Conservation (phyloP, 1,284 basidiomycete species). For the Sphaerobolus stellatus region DNA sequence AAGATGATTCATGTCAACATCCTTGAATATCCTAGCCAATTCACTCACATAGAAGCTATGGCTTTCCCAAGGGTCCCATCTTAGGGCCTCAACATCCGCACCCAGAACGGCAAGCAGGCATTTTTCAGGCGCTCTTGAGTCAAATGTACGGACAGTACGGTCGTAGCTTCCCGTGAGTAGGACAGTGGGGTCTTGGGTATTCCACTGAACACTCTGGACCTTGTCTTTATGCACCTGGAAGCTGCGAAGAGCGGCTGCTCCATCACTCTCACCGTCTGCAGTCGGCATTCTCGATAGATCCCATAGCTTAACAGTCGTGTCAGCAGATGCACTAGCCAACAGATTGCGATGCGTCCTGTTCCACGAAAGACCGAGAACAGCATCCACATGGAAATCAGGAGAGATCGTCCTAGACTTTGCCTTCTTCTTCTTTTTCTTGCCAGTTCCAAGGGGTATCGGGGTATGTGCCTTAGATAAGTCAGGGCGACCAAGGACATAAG, state of each 20-base stretch:
- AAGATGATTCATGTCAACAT: constrained; percentile 9
- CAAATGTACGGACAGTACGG: constrained; percentile 90
- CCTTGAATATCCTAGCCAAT: constrained; percentile 6
- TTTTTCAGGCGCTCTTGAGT: constrained; percentile 79
- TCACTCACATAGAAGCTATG: constrained; percentile 81
- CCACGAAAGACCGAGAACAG: constrained; percentile 91
- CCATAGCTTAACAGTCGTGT: constrained; percentile 97
- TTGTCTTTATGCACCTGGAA: constrained; percentile 93
- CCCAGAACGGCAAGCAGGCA: constrained; percentile 80
- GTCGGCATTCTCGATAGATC: constrained; percentile 79
- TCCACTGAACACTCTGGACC: constrained; percentile 98
- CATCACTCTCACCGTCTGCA: constrained; percentile 41
- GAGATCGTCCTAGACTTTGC: constrained; percentile 69
- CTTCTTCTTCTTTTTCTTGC: constrained; percentile 95
- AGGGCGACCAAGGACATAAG: constrained; percentile 86
- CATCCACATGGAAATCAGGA: constrained; percentile 86
- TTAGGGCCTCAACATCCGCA: constrained; percentile 89
- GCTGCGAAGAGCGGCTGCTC: constrained; percentile 73
- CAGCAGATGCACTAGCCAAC: constrained; percentile 90
- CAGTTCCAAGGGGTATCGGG: constrained; percentile 75
- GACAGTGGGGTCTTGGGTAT: constrained; percentile 81
- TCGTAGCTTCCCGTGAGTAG: constrained; percentile 94
- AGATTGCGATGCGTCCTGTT: constrained; percentile 87
- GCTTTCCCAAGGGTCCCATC: constrained; percentile 95
- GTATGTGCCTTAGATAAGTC: constrained; percentile 82